Conservation (phyloP, 805 yeast species). For the Suhomyces sp. region DNA sequence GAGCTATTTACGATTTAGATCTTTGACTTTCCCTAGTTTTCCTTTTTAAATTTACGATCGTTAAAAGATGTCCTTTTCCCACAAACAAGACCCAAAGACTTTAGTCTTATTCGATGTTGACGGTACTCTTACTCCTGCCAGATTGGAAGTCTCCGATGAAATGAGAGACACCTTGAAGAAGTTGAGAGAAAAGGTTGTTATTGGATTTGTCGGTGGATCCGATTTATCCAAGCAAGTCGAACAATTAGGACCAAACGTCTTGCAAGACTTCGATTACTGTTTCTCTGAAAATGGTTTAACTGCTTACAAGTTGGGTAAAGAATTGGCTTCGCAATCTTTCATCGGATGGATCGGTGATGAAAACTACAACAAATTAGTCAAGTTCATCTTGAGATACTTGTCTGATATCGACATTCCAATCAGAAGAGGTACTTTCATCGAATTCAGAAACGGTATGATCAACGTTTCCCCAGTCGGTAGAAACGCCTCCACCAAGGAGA, state of each 20-base stretch:
- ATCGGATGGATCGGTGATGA: conserved; percentile 95
- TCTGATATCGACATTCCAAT: conserved; percentile 86
- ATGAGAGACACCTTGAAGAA: conserved; percentile 67
- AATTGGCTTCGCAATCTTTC: conserved; percentile 90
- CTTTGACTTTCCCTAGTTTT: neutral
- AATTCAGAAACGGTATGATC: conserved; percentile 99
- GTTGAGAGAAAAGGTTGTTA: conserved; percentile 86
- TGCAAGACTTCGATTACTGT: conserved; percentile 87
- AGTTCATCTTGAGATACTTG: conserved; percentile 81
- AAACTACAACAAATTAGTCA: conserved; percentile 84
- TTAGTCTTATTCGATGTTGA: conserved; percentile 96
- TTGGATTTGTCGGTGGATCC: conserved; percentile 98
- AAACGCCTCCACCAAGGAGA: conserved; percentile 92
- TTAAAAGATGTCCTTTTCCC: conserved; percentile 56
- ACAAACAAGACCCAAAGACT: conserved; percentile 79
- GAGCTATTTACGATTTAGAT: neutral
- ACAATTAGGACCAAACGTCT: conserved; percentile 81
- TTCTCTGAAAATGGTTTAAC: conserved; percentile 98
- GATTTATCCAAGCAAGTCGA: conserved; percentile 93
- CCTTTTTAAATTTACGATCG: neutral
- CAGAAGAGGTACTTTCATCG: conserved; percentile 98
- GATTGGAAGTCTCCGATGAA: conserved; percentile 73
- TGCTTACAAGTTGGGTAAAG: conserved; percentile 88
- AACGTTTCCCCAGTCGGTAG: conserved; percentile 98
- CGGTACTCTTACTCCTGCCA: conserved; percentile 97